Base-by-base conservation (phyloP, 2,329 filamentous ascomycete genomes). In the Stemphylium lycopersici region DNA sequence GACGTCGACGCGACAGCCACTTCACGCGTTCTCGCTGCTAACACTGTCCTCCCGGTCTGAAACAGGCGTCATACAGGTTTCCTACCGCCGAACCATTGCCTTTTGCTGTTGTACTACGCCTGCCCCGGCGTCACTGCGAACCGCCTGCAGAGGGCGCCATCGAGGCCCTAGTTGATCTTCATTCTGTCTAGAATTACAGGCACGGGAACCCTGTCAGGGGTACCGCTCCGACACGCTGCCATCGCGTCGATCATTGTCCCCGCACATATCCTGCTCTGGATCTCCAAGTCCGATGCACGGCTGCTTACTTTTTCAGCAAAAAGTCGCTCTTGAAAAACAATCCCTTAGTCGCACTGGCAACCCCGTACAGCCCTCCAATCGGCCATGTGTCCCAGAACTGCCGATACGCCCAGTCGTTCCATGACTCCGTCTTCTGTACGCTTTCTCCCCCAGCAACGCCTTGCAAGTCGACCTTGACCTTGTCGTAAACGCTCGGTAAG, bases 401-500 rank as follows among this genome's bases (percentile, higher is more conserved):
- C 8, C 60, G 48, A 16, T 61, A 56, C 20, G 64, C 51, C 67
- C 73, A 73, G 10, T 63, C 60, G 3, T 43, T 44, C 74, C 73
- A 76, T 8, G 56, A 58, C 38, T 67, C 60, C 24, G 31, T 12
- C 44, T 48, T 53, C 34, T 48, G 40, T 33, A 32, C 31, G 7
- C 38, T 37, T 31, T 41, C 46, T n/a, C 51, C 59, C 7, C 64
- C 63, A 8, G 57, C 66, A 22, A 72, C 65, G 58, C 75, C 75
- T 45, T 72, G 70, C 43, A 77, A 71, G 55, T 80, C 78, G 2
- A 77, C 75, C 49, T 79, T 78, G 36, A 82, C 76, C 77, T 92
- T 91, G 67, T 91, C 86, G 70, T 86, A 90, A 6, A 91, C 87
- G 49, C 78, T 86, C 18, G 88, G 88, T 66, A 91, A 74, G 13